Evolutionary conservation across 2,329 filamentous ascomycete genomes (phyloP).

Genomic region (Neonectria punicea): DNA sequence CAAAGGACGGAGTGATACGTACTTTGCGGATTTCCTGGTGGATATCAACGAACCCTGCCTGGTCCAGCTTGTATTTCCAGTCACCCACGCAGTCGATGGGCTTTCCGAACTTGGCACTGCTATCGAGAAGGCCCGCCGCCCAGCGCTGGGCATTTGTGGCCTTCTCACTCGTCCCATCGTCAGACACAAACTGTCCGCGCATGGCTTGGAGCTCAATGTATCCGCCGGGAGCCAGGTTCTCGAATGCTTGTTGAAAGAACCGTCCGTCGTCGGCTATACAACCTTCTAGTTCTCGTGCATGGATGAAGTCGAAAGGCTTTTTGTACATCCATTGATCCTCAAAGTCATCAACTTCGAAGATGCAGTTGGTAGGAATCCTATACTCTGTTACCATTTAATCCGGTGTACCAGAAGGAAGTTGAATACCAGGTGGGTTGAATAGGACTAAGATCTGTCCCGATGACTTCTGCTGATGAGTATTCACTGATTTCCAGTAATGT

Average conservation of each 20-base stretch:
- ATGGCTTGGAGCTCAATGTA: background rate
- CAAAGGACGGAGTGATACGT: background rate
- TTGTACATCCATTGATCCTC: background rate
- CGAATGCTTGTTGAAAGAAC: background rate
- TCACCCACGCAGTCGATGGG: constrained; percentile 5
- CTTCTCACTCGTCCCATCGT: background rate
- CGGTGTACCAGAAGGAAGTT: background rate
- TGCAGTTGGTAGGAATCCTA: background rate
- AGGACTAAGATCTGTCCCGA: background rate
- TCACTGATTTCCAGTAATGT: background rate
- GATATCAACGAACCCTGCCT: constrained; percentile 11
- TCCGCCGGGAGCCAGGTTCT: background rate
- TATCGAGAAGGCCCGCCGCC: constrained; percentile 18
- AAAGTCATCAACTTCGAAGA: background rate
- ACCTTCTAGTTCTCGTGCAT: background rate
- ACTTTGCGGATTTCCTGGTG: constrained; percentile 15
- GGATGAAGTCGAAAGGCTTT: background rate
- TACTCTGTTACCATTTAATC: background rate
- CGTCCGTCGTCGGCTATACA: background rate
- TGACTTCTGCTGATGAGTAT: background rate
- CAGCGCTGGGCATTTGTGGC: constrained; percentile 2
- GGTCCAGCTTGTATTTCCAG: constrained; percentile 1
- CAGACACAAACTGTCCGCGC: background rate
- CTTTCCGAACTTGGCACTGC: constrained; percentile 21
- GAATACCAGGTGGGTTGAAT: background rate